Percentiles rank a stretch among this genome's conserved stretches.
phyloP scores from a whole-genome alignment of 352 stramenopile species.

The Globisporangium megalacanthum region DNA sequence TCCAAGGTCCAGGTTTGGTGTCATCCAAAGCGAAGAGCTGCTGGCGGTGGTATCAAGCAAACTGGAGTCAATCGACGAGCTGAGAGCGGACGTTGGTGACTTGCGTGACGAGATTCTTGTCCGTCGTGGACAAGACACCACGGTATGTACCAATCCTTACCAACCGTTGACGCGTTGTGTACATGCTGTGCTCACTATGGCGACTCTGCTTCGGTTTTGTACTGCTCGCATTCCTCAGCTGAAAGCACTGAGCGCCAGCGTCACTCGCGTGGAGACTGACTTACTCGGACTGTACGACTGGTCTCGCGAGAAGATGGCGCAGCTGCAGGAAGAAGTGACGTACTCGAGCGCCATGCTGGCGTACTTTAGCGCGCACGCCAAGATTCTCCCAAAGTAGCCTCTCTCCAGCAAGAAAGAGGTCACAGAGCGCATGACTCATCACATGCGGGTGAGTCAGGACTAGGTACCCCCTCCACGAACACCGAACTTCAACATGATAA shows the following conservation, averaged over 20 bases:
- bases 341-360: slow-evolving; percentile 20
- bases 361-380: slow-evolving; percentile 27
- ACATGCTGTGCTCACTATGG: no score
- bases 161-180: no score
- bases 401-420: no score
- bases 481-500: no score
- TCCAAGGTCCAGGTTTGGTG: background rate
- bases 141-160: slow-evolving; percentile 2
- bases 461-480: no score
- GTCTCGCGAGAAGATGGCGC: slow-evolving; percentile 29
- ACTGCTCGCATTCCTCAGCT: slow-evolving; percentile 13
- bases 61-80: slow-evolving; percentile 12
- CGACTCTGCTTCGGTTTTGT: background rate
- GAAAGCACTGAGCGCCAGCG: slow-evolving; percentile 20
- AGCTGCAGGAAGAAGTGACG: slow-evolving; percentile 20
- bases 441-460: no score
- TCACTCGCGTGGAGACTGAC: slow-evolving; percentile 30
- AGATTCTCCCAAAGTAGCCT: slow-evolving; percentile 22
- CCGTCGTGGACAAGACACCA: slow-evolving; percentile 8
- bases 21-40: background rate
- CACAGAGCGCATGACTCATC: no score
- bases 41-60: slow-evolving; percentile 11
- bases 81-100: slow-evolving; percentile 17
- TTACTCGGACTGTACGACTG: slow-evolving; percentile 60
- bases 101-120: slow-evolving; percentile 17